Percentiles rank a stretch among this genome's conserved stretches.
phyloP scores from a whole-genome alignment of 2,329 filamentous ascomycete species.

The Xylariaceae sp. region DNA sequence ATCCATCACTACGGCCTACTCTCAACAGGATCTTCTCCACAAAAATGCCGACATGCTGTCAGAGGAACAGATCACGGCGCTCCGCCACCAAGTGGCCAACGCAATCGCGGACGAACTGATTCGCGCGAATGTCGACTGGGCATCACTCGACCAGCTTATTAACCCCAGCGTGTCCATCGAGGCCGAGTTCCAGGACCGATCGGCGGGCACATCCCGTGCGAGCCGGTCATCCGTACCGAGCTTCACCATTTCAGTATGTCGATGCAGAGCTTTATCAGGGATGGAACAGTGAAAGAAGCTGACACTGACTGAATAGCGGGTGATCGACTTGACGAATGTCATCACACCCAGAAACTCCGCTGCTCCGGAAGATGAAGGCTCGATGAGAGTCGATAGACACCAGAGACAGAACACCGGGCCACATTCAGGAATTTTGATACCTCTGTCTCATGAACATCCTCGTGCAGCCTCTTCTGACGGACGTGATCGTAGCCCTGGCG shows the following conservation, averaged over 20 bases:
- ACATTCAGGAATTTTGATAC: conserved; percentile 11
- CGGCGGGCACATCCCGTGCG: neutral
- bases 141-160: conserved; percentile 10
- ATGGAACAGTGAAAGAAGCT: neutral
- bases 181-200: conserved; percentile 17
- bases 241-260: conserved; percentile 19
- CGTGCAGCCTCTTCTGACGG: neutral
- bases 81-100: conserved; percentile 18
- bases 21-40: neutral
- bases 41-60: conserved; percentile 14
- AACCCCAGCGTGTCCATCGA: conserved; percentile 19
- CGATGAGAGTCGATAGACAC: neutral
- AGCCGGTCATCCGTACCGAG: conserved; percentile 4
- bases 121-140: conserved; percentile 19
- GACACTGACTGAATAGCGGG: conserved; percentile 6
- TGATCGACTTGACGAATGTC: conserved; percentile 17
- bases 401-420: neutral
- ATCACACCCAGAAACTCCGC: conserved; percentile 4
- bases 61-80: conserved; percentile 10
- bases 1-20: neutral
- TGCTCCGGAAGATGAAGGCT: neutral
- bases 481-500: neutral
- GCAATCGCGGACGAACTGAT: conserved; percentile 18
- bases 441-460: conserved; percentile 1
- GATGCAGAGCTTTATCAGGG: neutral